phyloP scores from a whole-genome alignment of 1,284 basidiomycete genomes.

The Heterobasidion occidentale region DNA sequence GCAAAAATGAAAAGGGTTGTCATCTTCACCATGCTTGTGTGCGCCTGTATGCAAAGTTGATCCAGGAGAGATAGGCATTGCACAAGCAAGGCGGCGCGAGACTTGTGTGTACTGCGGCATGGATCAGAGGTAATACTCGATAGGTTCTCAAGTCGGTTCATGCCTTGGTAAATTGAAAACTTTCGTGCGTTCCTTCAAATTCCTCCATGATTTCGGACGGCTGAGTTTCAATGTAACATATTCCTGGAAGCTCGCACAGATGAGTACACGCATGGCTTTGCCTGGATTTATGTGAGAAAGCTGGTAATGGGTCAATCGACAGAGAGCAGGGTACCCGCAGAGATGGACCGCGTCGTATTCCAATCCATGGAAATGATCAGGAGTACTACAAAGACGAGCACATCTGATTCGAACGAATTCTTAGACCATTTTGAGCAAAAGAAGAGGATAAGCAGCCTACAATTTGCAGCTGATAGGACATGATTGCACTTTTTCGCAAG shows the following conservation, averaged over 20 bases:
- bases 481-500: slow-evolving; percentile 30
- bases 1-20: slow-evolving; percentile 39
- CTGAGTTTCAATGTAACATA: slow-evolving; percentile 10
- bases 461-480: slow-evolving; percentile 41
- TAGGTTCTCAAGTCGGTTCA: too few species aligned
- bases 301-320: not conserved
- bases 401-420: not conserved
- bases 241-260: slow-evolving; percentile 4
- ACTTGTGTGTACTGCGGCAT: slow-evolving; percentile 19
- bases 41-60: slow-evolving; percentile 29
- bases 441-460: not conserved
- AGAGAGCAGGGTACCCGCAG: slow-evolving; percentile 39
- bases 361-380: slow-evolving; percentile 42
- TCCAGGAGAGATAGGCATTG: slow-evolving; percentile 33
- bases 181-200: slow-evolving; percentile 11
- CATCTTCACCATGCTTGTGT: slow-evolving; percentile 37
- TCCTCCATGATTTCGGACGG: slow-evolving; percentile 10
- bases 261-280: slow-evolving; percentile 9
- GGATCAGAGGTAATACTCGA: not conserved
- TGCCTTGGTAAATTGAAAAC: slow-evolving; percentile 12
- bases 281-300: not conserved
- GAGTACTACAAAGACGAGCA: not conserved
- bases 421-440: not conserved
- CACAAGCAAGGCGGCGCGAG: slow-evolving; percentile 37
- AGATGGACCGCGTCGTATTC: slow-evolving; percentile 30